phyloP scores from a whole-genome alignment of 768 basidiomycete genomes.

The Hysterangium stoloniferum region DNA sequence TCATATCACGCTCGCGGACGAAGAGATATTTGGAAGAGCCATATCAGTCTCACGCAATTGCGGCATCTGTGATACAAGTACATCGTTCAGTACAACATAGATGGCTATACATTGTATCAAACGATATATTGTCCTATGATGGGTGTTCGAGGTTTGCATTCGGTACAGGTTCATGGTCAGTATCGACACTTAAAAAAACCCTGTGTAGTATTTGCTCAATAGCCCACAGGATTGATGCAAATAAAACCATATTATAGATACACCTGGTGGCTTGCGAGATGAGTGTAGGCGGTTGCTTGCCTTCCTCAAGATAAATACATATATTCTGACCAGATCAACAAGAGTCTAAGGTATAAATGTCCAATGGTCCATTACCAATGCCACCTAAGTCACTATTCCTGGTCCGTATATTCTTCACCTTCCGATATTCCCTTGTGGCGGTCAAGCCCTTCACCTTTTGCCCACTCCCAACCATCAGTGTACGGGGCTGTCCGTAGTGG shows the following conservation, averaged over 20 bases:
- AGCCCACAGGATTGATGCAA: background rate
- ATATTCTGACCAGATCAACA: background rate
- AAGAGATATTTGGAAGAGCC: too few relatives aligned
- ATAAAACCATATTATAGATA: background rate
- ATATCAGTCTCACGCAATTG: too few relatives aligned
- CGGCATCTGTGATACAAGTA: too few relatives aligned
- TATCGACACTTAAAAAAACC: too few relatives aligned
- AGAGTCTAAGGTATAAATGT: background rate
- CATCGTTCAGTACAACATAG: too few relatives aligned
- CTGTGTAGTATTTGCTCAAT: too few relatives aligned
- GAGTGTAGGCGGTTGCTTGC: background rate
- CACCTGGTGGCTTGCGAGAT: background rate
- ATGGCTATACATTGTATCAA: too few relatives aligned
- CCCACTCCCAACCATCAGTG: constrained; percentile 80
- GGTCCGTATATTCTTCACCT: constrained; percentile 87
- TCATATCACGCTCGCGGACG: too few relatives aligned
- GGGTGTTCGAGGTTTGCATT: too few relatives aligned
- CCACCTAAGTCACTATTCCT: constrained; percentile 29
- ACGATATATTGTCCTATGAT: too few relatives aligned
- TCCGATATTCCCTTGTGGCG: constrained; percentile 53
- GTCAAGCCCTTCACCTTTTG: constrained; percentile 55
- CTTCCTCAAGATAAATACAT: background rate
- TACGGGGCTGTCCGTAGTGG: constrained; percentile 76
- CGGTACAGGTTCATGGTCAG: too few relatives aligned
- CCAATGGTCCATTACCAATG: background rate